These are phyloP conservation scores for Aspergillus novofumigatus DNA, from an alignment of 2,329 filamentous ascomycete species.

Conservation along the genomic window DNA sequence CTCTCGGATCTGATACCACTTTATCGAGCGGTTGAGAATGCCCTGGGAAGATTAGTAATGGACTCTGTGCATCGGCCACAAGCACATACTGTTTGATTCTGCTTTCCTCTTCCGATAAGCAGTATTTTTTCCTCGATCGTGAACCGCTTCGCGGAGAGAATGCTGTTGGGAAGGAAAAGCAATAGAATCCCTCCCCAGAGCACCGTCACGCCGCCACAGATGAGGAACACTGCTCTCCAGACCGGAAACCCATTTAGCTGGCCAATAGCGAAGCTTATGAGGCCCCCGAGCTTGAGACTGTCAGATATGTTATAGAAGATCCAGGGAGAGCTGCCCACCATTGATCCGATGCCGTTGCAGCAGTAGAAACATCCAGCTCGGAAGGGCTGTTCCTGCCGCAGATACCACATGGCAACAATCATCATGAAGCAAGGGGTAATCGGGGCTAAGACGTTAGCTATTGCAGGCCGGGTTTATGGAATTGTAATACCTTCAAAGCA, in stretches of 20 bases:
- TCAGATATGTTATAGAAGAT: not conserved
- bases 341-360: constrained; percentile 38
- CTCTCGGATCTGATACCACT: constrained; percentile 47
- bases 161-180: constrained; percentile 42
- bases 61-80: not conserved
- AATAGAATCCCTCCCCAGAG: constrained; percentile 40
- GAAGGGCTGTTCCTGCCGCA: constrained; percentile 44
- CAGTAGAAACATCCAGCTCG: constrained; percentile 45
- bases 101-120: constrained; percentile 35
- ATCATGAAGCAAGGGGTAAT: constrained; percentile 51
- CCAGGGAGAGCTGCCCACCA: constrained; percentile 10
- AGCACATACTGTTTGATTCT: too few relatives aligned
- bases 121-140: constrained; percentile 42
- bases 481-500: constrained; percentile 36
- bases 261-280: constrained; percentile 35
- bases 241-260: constrained; percentile 41
- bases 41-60: constrained; percentile 21
- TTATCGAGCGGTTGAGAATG: constrained; percentile 47
- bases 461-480: not conserved
- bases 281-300: constrained; percentile 14
- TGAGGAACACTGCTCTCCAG: constrained; percentile 45
- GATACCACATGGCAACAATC: constrained; percentile 50
- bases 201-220: constrained; percentile 44
- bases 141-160: constrained; percentile 42
- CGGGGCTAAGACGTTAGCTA: constrained; percentile 24